phyloP scores from a whole-genome alignment of 108 stramenopile species.

The Cyclotella atomus region DNA sequence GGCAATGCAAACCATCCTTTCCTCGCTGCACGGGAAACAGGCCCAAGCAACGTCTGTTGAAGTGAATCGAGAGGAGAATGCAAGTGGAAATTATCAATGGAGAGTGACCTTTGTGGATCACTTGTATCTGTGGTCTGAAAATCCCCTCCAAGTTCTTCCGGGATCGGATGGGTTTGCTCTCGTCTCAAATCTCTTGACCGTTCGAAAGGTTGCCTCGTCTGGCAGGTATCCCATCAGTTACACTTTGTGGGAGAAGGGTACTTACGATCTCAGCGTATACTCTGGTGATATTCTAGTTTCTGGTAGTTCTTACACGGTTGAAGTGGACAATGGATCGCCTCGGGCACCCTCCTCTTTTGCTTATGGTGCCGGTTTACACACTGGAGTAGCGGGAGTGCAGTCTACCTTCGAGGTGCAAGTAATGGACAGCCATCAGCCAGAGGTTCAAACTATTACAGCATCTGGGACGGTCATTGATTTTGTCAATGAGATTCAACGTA shows the following conservation, averaged over 20 bases:
- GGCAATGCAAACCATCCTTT: constrained; percentile 58
- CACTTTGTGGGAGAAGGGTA: constrained; percentile 65
- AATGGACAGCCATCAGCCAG: constrained; percentile 56
- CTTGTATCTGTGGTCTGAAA: constrained; percentile 51
- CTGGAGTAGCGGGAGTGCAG: constrained; percentile 69
- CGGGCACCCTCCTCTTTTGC: constrained; percentile 63
- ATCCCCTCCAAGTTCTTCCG: constrained; percentile 51
- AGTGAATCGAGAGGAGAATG: constrained; percentile 22
- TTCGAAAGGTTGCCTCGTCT: constrained; percentile 30
- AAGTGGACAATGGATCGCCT: constrained; percentile 49
- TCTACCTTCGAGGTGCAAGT: constrained; percentile 58
- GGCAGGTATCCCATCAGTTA: constrained; percentile 77
- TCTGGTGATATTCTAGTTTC: constrained; percentile 55
- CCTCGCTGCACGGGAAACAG: constrained; percentile 33
- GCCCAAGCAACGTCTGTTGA: constrained; percentile 21
- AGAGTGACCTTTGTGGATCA: constrained; percentile 67
- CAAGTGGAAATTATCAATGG: constrained; percentile 50
- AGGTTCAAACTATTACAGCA: constrained; percentile 66
- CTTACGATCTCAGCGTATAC: constrained; percentile 57
- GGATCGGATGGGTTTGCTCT: constrained; percentile 34
- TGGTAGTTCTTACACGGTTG: constrained; percentile 61
- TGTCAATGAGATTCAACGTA: constrained; percentile 35
- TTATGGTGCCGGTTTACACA: constrained; percentile 45
- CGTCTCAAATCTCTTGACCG: constrained; percentile 14
- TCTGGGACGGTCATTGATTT: constrained; percentile 28